These are phyloP conservation scores for Teratosphaeriaceae sp. DNA, from an alignment of 2,329 filamentous ascomycete genomes.

Conservation along the genomic window DNA sequence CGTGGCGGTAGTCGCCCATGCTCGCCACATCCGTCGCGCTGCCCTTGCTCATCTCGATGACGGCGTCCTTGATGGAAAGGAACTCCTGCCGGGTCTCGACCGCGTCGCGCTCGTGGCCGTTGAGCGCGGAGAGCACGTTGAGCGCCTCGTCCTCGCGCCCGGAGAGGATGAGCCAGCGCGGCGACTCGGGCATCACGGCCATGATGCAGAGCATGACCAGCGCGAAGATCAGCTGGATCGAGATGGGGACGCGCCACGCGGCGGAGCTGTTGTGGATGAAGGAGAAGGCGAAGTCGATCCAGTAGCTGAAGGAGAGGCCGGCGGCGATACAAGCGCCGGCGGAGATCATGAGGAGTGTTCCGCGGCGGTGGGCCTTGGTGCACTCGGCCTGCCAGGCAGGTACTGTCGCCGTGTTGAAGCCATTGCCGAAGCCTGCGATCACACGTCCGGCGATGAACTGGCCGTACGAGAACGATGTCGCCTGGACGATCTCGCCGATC, in stretches of 20 bases:
- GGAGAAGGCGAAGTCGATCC: constrained; percentile 27
- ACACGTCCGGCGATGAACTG: constrained; percentile 44
- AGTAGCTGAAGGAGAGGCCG: constrained; percentile 37
- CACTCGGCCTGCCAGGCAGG: constrained; percentile 42
- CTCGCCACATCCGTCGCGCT: constrained; percentile 26
- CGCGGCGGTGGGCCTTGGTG: constrained; percentile 38
- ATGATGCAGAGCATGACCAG: constrained; percentile 17
- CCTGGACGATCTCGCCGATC: constrained; percentile 53
- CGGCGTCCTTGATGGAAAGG: constrained; percentile 31
- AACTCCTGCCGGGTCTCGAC: constrained; percentile 19
- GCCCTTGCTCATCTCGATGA: constrained; percentile 29
- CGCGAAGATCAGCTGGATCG: constrained; percentile 23
- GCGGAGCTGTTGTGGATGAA: constrained; percentile 17
- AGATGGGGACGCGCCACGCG: constrained; percentile 26
- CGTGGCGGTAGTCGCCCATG: constrained; percentile 37
- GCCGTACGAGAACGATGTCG: constrained; percentile 41
- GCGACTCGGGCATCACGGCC: constrained; percentile 18
- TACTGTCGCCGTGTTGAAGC: constrained; percentile 36
- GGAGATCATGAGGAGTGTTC: constrained; percentile 41
- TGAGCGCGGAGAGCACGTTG: constrained; percentile 26
- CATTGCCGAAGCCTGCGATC: constrained; percentile 44
- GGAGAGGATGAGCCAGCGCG: no score
- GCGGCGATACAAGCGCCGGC: constrained; percentile 37
- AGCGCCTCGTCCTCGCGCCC: no score
- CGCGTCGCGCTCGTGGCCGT: constrained; percentile 31